Conservation (phyloP, 208 protist genomes). For the Spongospora subterranea region DNA sequence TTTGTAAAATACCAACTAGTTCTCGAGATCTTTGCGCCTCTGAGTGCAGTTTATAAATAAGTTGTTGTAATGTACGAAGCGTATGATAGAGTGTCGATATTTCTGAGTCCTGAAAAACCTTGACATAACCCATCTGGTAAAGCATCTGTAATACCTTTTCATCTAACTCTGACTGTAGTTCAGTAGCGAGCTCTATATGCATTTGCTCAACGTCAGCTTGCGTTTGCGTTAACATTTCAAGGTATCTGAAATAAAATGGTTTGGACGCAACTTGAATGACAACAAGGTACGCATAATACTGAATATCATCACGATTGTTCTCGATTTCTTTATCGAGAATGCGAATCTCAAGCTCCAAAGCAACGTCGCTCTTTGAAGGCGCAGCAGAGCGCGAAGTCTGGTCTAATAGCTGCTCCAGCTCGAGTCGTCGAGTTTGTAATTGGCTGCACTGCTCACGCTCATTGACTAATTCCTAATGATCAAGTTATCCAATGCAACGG, state of each 20-base stretch:
- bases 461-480: no score
- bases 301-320: no score
- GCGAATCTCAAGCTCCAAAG: no score
- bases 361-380: no score
- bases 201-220: constrained; percentile 22
- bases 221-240: not conserved
- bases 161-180: constrained; percentile 20
- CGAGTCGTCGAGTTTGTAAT: no score
- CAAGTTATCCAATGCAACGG: no score
- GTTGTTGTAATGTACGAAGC: not conserved
- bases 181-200: constrained; percentile 30
- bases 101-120: constrained; percentile 1
- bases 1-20: not conserved
- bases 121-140: not conserved
- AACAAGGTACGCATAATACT: no score
- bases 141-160: constrained; percentile 4
- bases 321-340: no score
- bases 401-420: no score
- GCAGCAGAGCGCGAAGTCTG: no score
- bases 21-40: constrained; percentile 7
- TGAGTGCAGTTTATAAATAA: not conserved
- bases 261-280: no score
- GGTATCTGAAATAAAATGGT: not conserved
- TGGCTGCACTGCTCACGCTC: no score
- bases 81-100: constrained; percentile 46